Conservation (phyloP, 345 rosid genomes). For the Cardamine chenopodiifolia region DNA sequence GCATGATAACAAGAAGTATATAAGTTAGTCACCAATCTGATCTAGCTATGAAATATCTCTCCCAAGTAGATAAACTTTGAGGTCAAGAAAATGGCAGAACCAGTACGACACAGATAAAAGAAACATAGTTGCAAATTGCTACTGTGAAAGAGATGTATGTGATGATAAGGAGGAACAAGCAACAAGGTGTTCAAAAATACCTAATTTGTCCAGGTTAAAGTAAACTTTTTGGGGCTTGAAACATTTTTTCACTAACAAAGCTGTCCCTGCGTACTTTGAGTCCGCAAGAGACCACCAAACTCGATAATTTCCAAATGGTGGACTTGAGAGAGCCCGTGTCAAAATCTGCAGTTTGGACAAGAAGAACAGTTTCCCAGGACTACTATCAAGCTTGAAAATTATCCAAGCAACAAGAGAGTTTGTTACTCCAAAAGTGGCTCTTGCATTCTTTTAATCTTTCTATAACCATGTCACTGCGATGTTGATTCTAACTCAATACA, state of each 20-base stretch:
- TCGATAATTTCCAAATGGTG: conserved; percentile 69
- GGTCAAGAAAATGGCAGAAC: not conserved
- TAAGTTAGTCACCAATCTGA: conserved; percentile 10
- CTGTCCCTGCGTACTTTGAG: conserved; percentile 97
- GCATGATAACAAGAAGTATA: conserved; percentile 2
- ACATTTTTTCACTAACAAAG: conserved; percentile 82
- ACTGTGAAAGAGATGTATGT: not conserved
- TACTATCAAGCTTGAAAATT: not conserved
- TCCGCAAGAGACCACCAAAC: conserved; percentile 99
- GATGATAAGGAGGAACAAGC: conserved; percentile 21
- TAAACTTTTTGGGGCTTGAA: conserved; percentile 61
- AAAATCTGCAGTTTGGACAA: conserved; percentile 54
- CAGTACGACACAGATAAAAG: not conserved
- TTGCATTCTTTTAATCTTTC: not conserved
- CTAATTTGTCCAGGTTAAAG: conserved; percentile 74
- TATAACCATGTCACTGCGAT: not conserved
- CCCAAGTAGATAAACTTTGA: conserved; percentile 1
- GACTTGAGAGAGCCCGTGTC: conserved; percentile 77
- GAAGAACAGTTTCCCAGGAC: not conserved
- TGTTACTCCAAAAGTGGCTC: not conserved
- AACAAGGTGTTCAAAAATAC: conserved; percentile 43
- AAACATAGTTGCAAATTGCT: not conserved
- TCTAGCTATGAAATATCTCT: not conserved
- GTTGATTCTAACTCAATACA: not conserved
- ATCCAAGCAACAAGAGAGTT: conserved; percentile 11